A percentile compares a stretch with the other conserved stretches of the same genome.
Evolutionary conservation across 352 stramenopile species (phyloP).

Genomic region (Aphanomyces invadans): DNA sequence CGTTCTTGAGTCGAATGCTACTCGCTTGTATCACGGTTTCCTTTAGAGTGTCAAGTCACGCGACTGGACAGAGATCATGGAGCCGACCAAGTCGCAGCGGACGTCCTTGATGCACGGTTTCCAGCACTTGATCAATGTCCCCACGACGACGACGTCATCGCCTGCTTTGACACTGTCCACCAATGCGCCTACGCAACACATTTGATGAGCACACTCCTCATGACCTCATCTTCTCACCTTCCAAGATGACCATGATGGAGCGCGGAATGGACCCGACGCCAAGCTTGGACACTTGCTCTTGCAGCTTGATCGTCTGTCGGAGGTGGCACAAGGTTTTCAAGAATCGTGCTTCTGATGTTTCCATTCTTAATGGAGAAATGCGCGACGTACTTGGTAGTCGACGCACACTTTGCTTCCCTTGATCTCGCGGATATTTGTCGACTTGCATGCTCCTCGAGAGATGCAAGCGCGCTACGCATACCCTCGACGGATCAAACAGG

Average conservation of each 20-base stretch:
- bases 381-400: slow-evolving; percentile 62
- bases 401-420: slow-evolving; percentile 35
- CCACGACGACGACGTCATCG: slow-evolving; percentile 93
- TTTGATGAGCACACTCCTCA: not conserved
- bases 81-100: slow-evolving; percentile 83
- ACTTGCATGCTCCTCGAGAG: slow-evolving; percentile 16
- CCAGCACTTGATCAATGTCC: slow-evolving; percentile 92
- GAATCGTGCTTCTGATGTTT: too few species aligned
- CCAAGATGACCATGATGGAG: slow-evolving; percentile 91
- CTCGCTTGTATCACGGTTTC: slow-evolving; percentile 77
- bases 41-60: too few species aligned
- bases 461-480: slow-evolving; percentile 17
- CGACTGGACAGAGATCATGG: too few species aligned
- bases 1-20: slow-evolving; percentile 64
- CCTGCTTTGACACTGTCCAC: slow-evolving; percentile 86
- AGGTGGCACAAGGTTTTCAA: not conserved
- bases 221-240: slow-evolving; percentile 39
- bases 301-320: slow-evolving; percentile 95
- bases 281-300: slow-evolving; percentile 90
- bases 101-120: slow-evolving; percentile 59
- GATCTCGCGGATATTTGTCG: slow-evolving; percentile 33
- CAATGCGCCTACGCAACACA: slow-evolving; percentile 30
- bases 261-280: slow-evolving; percentile 89
- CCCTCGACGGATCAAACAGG: too few species aligned
- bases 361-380: too few species aligned